Evolutionary conservation across 148 eudicot species (phyloP), one percentile per base, ranked within the genome.

Genomic region (Chenopodium quinoa): DNA sequence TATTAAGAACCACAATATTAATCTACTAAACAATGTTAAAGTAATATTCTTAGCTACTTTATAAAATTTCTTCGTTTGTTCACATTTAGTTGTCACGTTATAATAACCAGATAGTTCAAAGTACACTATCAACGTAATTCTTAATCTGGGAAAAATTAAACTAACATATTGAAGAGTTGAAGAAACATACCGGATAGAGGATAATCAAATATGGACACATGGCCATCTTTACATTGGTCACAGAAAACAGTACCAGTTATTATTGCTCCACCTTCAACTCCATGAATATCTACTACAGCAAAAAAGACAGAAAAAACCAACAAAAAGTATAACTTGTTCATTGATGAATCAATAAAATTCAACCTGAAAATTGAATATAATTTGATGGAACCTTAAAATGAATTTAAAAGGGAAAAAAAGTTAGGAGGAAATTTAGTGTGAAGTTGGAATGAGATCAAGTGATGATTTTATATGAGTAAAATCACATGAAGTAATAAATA

Each of bases 211-310:
- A 92, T 79, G 9, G 97, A 89, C 11, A 96, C 70, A 22, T 83
- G 88, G 80, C 99, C 99, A 89, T 96, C 99, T 87, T 89, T 93
- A 87, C 99, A 96, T 76, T 92, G 97, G 84, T 96, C 99, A 88
- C 99, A 96, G 81, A 96, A 93, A 58, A 93, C 99, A 48, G 89
- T 82, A 31, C 99, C 98, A 67, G 84, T 81, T 56, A 96, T 93
- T 88, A 88, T 86, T 7, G 95, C 82, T 78, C 81, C 84, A 22
- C 94, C 98, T 48, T 82, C 66, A 76, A 86, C 89, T 75, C 91
- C 95, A 85, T 78, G 75, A 76, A 92, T 88, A 82, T 86, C 86
- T 69, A 83, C 84, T 69, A 83, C 90, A 73, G 77, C 83, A 81
- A 77, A 76, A 76, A 89, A 22, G 0, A 88, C 19, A 70, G 88